Evolutionary conservation across 768 basidiomycete species (phyloP).

Genomic region (Macrocybe gigantea): DNA sequence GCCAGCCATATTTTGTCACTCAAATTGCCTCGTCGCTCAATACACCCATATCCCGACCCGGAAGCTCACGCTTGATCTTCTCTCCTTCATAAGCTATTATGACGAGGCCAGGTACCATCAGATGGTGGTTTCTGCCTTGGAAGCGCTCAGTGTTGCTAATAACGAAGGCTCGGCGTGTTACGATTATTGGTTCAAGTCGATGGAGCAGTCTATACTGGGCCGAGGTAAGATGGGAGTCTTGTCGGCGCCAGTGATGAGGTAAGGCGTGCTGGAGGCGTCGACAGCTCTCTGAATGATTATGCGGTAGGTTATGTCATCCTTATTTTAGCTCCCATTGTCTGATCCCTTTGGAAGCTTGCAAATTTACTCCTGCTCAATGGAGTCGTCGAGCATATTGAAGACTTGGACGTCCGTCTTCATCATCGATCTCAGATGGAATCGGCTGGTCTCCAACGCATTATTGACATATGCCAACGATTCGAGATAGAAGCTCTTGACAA

Average conservation of each 20-base stretch:
- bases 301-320: conserved; percentile 48
- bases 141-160: conserved; percentile 65
- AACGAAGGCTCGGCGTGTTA: conserved; percentile 59
- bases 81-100: conserved; percentile 68
- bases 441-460: conserved; percentile 71
- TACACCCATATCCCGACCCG: conserved; percentile 77
- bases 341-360: conserved; percentile 37
- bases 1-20: conserved; percentile 66
- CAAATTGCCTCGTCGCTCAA: conserved; percentile 81
- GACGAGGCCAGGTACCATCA: conserved; percentile 54
- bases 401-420: conserved; percentile 80
- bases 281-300: conserved; percentile 75
- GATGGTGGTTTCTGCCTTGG: conserved; percentile 71
- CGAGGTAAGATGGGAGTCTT: conserved; percentile 92
- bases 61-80: conserved; percentile 71
- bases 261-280: conserved; percentile 56
- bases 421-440: conserved; percentile 88
- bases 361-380: conserved; percentile 72
- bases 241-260: conserved; percentile 95
- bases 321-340: conserved; percentile 2
- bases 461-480: conserved; percentile 64
- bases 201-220: conserved; percentile 72
- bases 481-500: conserved; percentile 58
- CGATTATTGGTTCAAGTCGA: conserved; percentile 84
- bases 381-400: conserved; percentile 60